Percentiles rank a stretch among this genome's conserved stretches.
phyloP scores from a whole-genome alignment of 2,329 filamentous ascomycete species.

The Pseudogymnoascus sp. region DNA sequence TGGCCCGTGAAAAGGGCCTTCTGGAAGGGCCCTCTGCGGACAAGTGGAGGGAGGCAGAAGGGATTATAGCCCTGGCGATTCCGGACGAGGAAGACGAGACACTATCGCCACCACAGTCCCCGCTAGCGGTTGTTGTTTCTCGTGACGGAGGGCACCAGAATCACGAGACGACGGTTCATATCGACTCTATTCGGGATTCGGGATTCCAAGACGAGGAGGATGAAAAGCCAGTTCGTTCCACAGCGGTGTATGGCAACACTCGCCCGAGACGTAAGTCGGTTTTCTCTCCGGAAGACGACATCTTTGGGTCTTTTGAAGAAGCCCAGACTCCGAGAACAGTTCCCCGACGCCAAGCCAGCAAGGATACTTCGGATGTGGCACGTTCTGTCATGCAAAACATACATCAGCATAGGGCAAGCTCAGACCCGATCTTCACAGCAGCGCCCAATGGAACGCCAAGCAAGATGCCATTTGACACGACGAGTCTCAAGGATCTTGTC shows the following conservation, averaged over 20 bases:
- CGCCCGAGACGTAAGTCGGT: conserved; percentile 49
- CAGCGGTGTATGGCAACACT: conserved; percentile 39
- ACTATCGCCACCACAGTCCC: conserved; percentile 23
- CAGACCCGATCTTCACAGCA: conserved; percentile 31
- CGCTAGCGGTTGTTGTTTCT: conserved; percentile 13
- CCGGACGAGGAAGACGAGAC: conserved; percentile 52
- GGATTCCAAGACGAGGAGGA: conserved; percentile 35
- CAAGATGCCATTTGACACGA: conserved; percentile 59
- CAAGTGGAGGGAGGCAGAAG: conserved; percentile 75
- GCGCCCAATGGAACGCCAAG: conserved; percentile 31
- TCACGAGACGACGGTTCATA: conserved; percentile 26
- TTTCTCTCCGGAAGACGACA: conserved; percentile 58
- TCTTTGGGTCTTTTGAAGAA: conserved; percentile 40
- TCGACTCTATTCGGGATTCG: conserved; percentile 41
- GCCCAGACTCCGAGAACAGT: background rate
- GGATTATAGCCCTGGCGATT: conserved; percentile 77
- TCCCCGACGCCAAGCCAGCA: conserved; percentile 19
- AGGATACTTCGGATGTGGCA: conserved; percentile 40
- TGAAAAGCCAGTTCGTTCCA: conserved; percentile 41
- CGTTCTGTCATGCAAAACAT: conserved; percentile 57
- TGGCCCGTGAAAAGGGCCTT: conserved; percentile 61
- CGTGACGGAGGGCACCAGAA: background rate
- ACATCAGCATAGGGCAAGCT: conserved; percentile 43
- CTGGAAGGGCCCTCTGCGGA: conserved; percentile 49
- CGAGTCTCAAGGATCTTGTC: conserved; percentile 58